A percentile compares a stretch with the other conserved stretches of the same genome.
phyloP scores from a whole-genome alignment of 768 basidiomycete species.

The Tylopilus felleus region DNA sequence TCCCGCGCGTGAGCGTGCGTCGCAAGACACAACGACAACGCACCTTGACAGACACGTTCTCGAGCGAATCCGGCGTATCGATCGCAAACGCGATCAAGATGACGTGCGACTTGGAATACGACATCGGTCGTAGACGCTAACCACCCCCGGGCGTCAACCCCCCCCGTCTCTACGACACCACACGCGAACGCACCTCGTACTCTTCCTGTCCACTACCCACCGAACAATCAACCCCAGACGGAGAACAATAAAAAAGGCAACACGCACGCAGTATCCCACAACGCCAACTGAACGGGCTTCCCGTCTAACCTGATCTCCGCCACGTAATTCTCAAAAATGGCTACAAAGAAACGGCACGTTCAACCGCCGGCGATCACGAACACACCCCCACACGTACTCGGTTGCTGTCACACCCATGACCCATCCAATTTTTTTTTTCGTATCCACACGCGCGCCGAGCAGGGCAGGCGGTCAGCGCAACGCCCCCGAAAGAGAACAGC shows the following conservation, averaged over 20 bases:
- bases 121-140: constrained; percentile 90
- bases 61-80: constrained; percentile 94
- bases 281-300: constrained; percentile 92
- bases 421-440: no score
- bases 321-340: constrained; percentile 98
- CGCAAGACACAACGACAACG: no score
- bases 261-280: constrained; percentile 99
- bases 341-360: constrained; percentile 31
- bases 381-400: constrained; percentile 33
- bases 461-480: no score
- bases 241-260: constrained; percentile 17
- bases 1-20: neutral
- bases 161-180: neutral
- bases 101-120: constrained; percentile 97
- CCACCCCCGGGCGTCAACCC: neutral
- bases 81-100: constrained; percentile 97
- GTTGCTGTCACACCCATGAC: constrained; percentile 40
- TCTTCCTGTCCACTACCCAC: constrained; percentile 88
- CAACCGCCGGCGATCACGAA: neutral
- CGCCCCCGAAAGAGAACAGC: neutral
- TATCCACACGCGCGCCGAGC: neutral
- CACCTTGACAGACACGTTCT: constrained; percentile 93
- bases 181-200: constrained; percentile 73
- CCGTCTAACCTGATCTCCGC: constrained; percentile 97
- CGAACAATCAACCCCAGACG: neutral